phyloP scores from a whole-genome alignment of 148 eudicot species.

The Rhododendron ferrugineum region DNA sequence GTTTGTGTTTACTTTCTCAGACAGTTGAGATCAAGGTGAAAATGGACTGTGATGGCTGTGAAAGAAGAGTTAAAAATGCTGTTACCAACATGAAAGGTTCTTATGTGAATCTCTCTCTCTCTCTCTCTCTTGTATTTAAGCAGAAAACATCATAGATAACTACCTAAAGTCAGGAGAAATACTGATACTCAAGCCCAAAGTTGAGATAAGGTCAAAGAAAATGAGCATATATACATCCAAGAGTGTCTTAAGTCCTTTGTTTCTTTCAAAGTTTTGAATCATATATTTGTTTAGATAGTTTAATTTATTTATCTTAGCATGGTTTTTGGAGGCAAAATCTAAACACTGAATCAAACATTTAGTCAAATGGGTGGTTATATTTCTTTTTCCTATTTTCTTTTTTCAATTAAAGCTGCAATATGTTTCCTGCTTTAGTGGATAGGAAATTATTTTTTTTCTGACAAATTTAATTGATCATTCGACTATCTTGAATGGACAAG shows the following conservation, averaged over 20 bases:
- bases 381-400: not conserved
- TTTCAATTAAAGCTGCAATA: not conserved
- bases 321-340: not conserved
- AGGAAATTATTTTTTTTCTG: not conserved
- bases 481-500: not conserved
- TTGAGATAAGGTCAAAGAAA: not conserved
- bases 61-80: constrained; percentile 65
- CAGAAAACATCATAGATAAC: not conserved
- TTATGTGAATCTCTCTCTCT: constrained; percentile 7
- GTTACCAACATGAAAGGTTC: constrained; percentile 68
- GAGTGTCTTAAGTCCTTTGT: not conserved
- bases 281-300: not conserved
- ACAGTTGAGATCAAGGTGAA: constrained; percentile 84
- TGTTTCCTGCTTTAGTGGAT: not conserved
- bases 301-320: not conserved
- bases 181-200: not conserved
- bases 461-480: not conserved
- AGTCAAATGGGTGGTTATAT: not conserved
- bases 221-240: not conserved
- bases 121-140: not conserved
- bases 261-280: not conserved
- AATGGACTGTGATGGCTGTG: constrained; percentile 94
- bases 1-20: constrained; percentile 24
- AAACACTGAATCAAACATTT: not conserved
- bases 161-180: not conserved